Evolutionary conservation across 148 eudicot species (phyloP), one percentile per base, ranked within the genome.

Genomic region (Nepenthes gracilis): DNA sequence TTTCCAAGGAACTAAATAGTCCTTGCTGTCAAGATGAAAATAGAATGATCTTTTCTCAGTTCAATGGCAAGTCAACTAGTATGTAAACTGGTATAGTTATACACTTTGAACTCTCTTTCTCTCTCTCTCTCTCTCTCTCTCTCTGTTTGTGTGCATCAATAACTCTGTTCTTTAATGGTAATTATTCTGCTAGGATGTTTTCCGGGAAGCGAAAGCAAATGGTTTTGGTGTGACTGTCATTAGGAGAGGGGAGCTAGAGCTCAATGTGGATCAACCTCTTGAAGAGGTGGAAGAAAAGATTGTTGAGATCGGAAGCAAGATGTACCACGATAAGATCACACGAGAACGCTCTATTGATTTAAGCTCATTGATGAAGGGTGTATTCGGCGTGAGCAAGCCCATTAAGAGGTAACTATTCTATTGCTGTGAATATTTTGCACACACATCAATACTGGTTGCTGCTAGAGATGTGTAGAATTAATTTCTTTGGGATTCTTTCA

Each of bases 221-320:
- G 97, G 93, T 14, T 87, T 83, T 70, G 80, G 83, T 66, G 93
- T 91, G 38, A 87, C 90, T 0, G 97, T 87, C 38, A 80, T 91
- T 51, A 85, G 77, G 75, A 91, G 87, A 82, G 85, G 90, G 51
- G 83, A 87, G 69, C 66, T 91, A 70, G 64, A 70, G 73, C 82
- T 91, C 48, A 83, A 87, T 74, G 75, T 87, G 57, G 97, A 91
- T 72, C 93, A 87, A 69, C 75, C 83, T 10, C 80, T 91, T 45
- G 93, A 87, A 79, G 97, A 91, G 55, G 93, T 87, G 2, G 97
- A 91, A 68, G 97, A 87, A 71, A 52, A 64, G 34, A 80, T 91
- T 23, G 63, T 59, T 15, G 97, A 91, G 75, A 83, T 87, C 2
- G 96, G 97, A 35, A 91, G 86, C 74, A 87, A 87, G 71, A 80